phyloP scores from a whole-genome alignment of 805 yeast genomes.

The Ogataea parapolymorpha region DNA sequence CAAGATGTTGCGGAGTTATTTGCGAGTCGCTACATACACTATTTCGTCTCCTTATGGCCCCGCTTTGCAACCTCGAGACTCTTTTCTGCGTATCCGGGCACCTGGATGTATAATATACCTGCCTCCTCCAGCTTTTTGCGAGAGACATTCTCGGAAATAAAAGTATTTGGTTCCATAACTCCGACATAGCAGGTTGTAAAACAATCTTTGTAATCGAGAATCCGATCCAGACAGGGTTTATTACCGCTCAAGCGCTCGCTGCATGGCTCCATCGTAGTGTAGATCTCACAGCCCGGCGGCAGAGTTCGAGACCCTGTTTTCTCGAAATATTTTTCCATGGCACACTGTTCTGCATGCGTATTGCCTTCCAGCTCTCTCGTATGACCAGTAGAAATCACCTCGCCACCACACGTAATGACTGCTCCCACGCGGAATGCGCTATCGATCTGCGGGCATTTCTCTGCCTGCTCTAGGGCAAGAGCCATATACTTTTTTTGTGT shows the following conservation, averaged over 20 bases:
- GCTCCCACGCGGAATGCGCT: constrained; percentile 97
- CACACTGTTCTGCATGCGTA: constrained; percentile 97
- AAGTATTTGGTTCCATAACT: constrained; percentile 83
- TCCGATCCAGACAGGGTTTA: constrained; percentile 80
- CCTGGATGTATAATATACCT: constrained; percentile 69
- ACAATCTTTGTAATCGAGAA: constrained; percentile 44
- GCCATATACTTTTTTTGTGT: constrained; percentile 63
- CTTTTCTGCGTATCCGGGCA: constrained; percentile 78
- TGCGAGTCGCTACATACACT: neutral
- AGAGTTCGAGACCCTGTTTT: constrained; percentile 38
- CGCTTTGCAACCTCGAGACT: constrained; percentile 66
- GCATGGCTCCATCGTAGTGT: constrained; percentile 98
- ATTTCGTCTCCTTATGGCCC: constrained; percentile 51
- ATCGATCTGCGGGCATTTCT: constrained; percentile 72
- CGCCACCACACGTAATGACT: constrained; percentile 63
- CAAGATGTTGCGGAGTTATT: constrained; percentile 5
- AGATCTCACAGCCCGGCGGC: constrained; percentile 76
- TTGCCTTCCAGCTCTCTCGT: constrained; percentile 92
- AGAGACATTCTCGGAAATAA: constrained; percentile 77
- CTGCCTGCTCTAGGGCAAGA: constrained; percentile 72
- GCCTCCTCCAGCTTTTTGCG: constrained; percentile 46
- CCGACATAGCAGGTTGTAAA: constrained; percentile 86
- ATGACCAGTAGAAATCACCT: constrained; percentile 74
- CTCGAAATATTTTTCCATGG: constrained; percentile 66
- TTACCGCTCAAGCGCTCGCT: constrained; percentile 86